Evolutionary conservation across 768 basidiomycete genomes (phyloP).

Genomic region (Mycena polygramma): DNA sequence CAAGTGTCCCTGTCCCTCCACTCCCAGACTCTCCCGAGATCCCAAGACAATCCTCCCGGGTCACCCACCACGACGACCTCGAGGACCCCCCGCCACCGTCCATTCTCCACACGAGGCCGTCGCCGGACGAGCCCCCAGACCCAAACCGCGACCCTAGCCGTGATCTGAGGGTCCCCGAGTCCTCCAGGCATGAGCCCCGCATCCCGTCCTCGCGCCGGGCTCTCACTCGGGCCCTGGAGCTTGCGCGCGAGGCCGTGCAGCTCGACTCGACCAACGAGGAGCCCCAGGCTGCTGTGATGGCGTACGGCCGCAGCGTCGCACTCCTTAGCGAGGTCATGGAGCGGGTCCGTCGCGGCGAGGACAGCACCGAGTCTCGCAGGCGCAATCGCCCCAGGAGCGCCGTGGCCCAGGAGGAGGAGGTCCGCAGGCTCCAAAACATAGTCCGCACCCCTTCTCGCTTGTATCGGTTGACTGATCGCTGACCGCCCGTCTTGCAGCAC

Average conservation of each 20-base stretch:
- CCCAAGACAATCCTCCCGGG: slow-evolving; percentile 35
- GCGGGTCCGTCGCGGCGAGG: slow-evolving; percentile 87
- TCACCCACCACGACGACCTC: slow-evolving; percentile 39
- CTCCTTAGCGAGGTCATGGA: slow-evolving; percentile 95
- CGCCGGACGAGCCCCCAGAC: slow-evolving; percentile 58
- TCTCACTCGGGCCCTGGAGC: slow-evolving; percentile 86
- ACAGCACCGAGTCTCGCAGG: slow-evolving; percentile 74
- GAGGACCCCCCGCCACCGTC: slow-evolving; percentile 42
- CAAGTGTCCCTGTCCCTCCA: slow-evolving; percentile 64
- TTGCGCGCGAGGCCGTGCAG: slow-evolving; percentile 91
- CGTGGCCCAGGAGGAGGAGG: slow-evolving; percentile 93
- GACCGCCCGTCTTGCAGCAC: slow-evolving; percentile 64
- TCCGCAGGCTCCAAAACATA: slow-evolving; percentile 86
- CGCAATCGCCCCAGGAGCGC: slow-evolving; percentile 79
- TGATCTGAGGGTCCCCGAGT: slow-evolving; percentile 48
- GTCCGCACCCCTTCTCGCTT: slow-evolving; percentile 60
- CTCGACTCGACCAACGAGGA: slow-evolving; percentile 91
- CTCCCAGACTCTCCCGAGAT: slow-evolving; percentile 34
- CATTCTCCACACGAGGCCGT: slow-evolving; percentile 37
- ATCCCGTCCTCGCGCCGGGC: slow-evolving; percentile 87
- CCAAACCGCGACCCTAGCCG: slow-evolving; percentile 47
- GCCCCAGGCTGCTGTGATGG: slow-evolving; percentile 88
- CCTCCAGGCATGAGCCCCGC: slow-evolving; percentile 50
- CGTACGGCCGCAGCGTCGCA: slow-evolving; percentile 89
- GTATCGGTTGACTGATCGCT: slow-evolving; percentile 27